A percentile compares a stretch with the other conserved stretches of the same genome.
Conservation (phyloP, 164 flowering plant species). For the Santalum album region DNA sequence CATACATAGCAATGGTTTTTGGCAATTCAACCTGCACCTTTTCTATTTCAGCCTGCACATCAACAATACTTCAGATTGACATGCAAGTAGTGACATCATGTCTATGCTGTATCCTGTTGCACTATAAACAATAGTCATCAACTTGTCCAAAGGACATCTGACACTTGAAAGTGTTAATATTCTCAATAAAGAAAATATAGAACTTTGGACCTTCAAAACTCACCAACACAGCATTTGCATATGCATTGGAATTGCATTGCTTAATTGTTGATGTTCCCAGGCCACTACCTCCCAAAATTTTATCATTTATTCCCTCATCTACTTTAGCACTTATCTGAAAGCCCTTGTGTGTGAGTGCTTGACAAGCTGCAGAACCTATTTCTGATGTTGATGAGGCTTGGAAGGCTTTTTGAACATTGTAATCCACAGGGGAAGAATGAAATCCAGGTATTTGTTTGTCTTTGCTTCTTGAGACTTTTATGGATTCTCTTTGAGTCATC, state of each 20-base stretch:
- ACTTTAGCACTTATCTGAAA: constrained; percentile 8
- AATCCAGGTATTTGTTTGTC: constrained; percentile 7
- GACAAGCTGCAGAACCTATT: constrained; percentile 14
- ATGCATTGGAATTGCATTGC: constrained; percentile 4
- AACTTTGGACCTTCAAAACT: neutral
- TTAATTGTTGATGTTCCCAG: constrained; percentile 6
- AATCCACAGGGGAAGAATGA: constrained; percentile 11
- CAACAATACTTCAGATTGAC: constrained; percentile 24
- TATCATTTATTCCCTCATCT: constrained; percentile 11
- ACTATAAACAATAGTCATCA: neutral
- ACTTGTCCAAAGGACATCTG: neutral
- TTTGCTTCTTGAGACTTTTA: constrained; percentile 6
- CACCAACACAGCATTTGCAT: too few relatives aligned
- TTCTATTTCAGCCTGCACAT: constrained; percentile 43
- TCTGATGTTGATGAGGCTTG: constrained; percentile 12
- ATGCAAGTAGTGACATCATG: neutral
- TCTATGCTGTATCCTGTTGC: neutral
- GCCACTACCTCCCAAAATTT: constrained; percentile 9
- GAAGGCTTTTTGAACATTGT: constrained; percentile 5
- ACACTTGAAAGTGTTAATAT: too few relatives aligned
- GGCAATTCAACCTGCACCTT: constrained; percentile 43
- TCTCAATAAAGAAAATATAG: too few relatives aligned
- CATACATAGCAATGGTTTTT: constrained; percentile 48
- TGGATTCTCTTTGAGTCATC: constrained; percentile 9
- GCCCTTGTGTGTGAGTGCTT: constrained; percentile 9